Evolutionary conservation across 2,329 filamentous ascomycete genomes (phyloP).

Genomic region (Calonectria henricotiae): DNA sequence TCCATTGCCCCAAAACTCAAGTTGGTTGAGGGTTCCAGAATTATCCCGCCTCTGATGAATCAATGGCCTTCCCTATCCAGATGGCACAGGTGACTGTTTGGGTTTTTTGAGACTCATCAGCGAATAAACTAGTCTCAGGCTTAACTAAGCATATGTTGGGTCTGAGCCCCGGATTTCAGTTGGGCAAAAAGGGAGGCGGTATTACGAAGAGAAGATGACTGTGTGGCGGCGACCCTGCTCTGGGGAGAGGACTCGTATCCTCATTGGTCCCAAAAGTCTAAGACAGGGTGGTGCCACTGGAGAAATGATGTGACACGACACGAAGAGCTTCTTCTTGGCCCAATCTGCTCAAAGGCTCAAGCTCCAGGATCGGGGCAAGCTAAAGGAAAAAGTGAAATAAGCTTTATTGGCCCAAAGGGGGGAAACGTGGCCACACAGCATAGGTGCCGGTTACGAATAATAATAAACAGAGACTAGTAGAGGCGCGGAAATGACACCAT

Average conservation of each 20-base stretch:
- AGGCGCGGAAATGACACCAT: constrained; percentile 25
- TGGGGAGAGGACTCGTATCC: constrained; percentile 3
- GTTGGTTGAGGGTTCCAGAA: constrained; percentile 2
- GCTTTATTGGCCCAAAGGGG: constrained; percentile 9
- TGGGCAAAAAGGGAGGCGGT: not conserved
- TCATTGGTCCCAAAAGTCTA: constrained; percentile 6
- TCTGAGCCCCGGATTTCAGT: constrained; percentile 5
- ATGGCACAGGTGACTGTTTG: not conserved
- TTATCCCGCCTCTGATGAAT: constrained; percentile 4
- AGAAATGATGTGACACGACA: not conserved
- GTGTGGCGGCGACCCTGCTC: too few species aligned
- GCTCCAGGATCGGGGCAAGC: not conserved
- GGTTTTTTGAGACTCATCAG: constrained; percentile 13
- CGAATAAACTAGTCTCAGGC: constrained; percentile 21
- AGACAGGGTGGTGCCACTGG: not conserved
- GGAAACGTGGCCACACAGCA: constrained; percentile 23
- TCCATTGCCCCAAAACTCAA: constrained; percentile 13
- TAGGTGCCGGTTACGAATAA: constrained; percentile 1
- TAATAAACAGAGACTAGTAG: constrained; percentile 25
- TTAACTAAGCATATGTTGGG: constrained; percentile 14
- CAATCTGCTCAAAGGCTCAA: too few species aligned
- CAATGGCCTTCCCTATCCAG: constrained; percentile 16
- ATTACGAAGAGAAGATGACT: too few species aligned
- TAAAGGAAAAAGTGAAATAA: not conserved
- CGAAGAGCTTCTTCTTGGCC: too few species aligned